Evolutionary conservation across 805 yeast species (phyloP).

Genomic region (Sugiyamaella floridensis): DNA sequence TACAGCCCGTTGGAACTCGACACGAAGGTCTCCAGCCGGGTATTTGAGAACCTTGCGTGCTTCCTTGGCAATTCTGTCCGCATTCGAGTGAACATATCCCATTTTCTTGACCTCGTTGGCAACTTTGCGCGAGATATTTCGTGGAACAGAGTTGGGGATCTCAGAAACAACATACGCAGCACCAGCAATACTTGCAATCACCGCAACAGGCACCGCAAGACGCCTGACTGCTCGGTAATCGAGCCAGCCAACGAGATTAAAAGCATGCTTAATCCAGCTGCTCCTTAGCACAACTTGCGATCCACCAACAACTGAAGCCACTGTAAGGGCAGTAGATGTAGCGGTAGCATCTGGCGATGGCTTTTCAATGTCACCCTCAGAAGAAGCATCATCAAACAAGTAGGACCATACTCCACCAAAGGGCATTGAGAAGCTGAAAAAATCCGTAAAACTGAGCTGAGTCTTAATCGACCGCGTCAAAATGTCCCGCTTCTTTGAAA

Average conservation of each 20-base stretch:
- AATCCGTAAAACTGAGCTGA: conserved; percentile 60
- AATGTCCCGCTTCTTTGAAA: conserved; percentile 62
- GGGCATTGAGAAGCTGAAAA: conserved; percentile 63
- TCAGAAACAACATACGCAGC: conserved; percentile 64
- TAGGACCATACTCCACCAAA: neutral
- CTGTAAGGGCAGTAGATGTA: conserved; percentile 23
- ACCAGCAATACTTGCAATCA: conserved; percentile 47
- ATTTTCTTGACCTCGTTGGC: conserved; percentile 51
- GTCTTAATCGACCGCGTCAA: conserved; percentile 52
- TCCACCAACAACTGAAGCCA: conserved; percentile 26
- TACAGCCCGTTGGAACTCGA: conserved; percentile 56
- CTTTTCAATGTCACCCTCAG: neutral
- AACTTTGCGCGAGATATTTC: conserved; percentile 71
- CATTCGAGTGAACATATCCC: conserved; percentile 75
- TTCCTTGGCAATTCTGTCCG: conserved; percentile 73
- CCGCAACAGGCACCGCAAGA: conserved; percentile 47
- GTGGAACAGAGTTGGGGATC: conserved; percentile 82
- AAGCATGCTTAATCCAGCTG: conserved; percentile 17
- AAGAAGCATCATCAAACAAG: neutral
- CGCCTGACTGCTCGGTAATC: conserved; percentile 26
- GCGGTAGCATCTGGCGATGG: neutral
- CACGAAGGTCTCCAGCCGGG: conserved; percentile 77
- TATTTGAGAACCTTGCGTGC: conserved; percentile 71
- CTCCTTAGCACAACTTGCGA: conserved; percentile 21
- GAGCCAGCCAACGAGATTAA: conserved; percentile 13